Percentiles rank a stretch among this genome's conserved stretches.
Conservation (phyloP, 139 green algal genomes). For the Picochlorum sp. region DNA sequence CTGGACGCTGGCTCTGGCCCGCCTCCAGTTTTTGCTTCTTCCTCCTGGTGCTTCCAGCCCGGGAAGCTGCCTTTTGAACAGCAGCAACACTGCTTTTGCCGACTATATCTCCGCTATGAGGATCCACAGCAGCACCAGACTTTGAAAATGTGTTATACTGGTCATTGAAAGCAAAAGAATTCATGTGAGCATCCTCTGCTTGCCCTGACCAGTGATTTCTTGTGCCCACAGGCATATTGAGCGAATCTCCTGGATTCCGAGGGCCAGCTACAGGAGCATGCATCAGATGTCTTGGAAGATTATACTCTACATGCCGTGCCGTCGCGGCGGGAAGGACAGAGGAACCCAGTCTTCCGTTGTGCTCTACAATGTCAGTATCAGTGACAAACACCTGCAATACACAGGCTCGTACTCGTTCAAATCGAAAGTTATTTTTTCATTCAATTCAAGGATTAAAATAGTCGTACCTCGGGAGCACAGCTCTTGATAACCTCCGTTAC, state of each 20-base stretch:
- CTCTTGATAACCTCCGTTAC: too few species aligned
- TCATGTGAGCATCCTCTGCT: constrained; percentile 65
- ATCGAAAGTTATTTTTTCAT: too few species aligned
- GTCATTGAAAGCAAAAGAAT: constrained; percentile 71
- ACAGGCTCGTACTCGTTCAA: too few species aligned
- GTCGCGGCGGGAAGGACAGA: constrained; percentile 13
- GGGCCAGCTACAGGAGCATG: constrained; percentile 70
- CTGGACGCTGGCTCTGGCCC: constrained; percentile 13
- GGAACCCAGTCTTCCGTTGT: too few species aligned
- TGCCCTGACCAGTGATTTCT: constrained; percentile 76
- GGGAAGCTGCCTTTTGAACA: background rate
- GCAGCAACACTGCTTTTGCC: constrained; percentile 21
- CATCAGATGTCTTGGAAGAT: constrained; percentile 74
- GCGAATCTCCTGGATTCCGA: constrained; percentile 59
- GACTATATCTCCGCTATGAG: background rate
- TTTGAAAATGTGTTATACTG: constrained; percentile 81
- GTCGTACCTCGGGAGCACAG: too few species aligned
- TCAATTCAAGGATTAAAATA: too few species aligned
- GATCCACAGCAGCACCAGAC: constrained; percentile 18
- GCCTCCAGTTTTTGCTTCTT: constrained; percentile 48
- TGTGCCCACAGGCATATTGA: constrained; percentile 59
- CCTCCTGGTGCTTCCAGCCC: background rate
- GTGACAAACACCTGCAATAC: too few species aligned
- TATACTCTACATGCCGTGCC: constrained; percentile 57
- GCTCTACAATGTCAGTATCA: too few species aligned